Evolutionary conservation across 2,329 filamentous ascomycete genomes (phyloP).

Genomic region (Ophiostoma piceae): DNA sequence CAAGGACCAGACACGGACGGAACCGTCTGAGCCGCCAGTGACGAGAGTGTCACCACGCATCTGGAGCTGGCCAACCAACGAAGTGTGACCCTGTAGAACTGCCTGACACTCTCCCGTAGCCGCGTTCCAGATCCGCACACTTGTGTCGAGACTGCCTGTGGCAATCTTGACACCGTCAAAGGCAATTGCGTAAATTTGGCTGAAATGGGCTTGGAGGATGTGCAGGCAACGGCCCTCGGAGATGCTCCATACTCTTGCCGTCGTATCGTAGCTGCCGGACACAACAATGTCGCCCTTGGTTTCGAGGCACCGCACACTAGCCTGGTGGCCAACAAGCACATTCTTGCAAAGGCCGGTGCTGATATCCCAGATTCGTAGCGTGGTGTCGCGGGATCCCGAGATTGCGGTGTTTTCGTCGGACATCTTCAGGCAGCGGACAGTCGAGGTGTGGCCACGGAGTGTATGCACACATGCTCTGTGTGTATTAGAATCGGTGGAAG

Average conservation of each 20-base stretch:
- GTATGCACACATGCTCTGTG: conserved; percentile 68
- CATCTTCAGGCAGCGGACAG: conserved; percentile 96
- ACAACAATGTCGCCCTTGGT: conserved; percentile 96
- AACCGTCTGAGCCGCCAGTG: conserved; percentile 92
- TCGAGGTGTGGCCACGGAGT: conserved; percentile 90
- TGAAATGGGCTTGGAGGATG: conserved; percentile 90
- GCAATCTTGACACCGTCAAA: conserved; percentile 93
- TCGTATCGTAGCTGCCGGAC: conserved; percentile 97
- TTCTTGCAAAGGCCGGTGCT: conserved; percentile 81
- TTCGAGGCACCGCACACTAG: conserved; percentile 89
- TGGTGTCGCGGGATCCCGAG: conserved; percentile 92
- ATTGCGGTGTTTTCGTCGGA: conserved; percentile 90
- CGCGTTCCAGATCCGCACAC: conserved; percentile 94
- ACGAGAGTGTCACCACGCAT: conserved; percentile 93
- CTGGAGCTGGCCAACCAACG: conserved; percentile 90
- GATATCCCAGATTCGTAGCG: conserved; percentile 91
- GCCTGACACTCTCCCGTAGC: conserved; percentile 78
- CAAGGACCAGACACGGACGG: conserved; percentile 92
- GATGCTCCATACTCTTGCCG: conserved; percentile 95
- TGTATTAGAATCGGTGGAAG: background rate
- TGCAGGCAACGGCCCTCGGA: conserved; percentile 88
- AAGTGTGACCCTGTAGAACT: conserved; percentile 93
- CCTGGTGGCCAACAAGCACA: conserved; percentile 89
- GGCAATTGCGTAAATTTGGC: conserved; percentile 97
- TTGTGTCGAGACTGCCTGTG: conserved; percentile 93